phyloP scores from a whole-genome alignment of 2,329 filamentous ascomycete genomes.

The Aschersonia sp. region DNA sequence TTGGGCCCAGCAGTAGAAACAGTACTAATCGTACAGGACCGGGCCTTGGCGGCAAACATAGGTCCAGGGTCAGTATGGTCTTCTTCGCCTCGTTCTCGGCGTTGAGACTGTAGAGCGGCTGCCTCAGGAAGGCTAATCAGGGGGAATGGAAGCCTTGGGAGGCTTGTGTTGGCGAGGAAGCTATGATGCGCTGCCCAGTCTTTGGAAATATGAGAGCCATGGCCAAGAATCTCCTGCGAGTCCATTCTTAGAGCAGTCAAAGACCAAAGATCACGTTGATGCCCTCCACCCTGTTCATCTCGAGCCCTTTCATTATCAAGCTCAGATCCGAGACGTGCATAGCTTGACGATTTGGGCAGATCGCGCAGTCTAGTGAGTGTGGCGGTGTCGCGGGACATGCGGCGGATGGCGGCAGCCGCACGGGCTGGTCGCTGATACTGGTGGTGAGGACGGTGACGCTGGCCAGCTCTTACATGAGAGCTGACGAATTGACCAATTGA shows the following conservation, averaged over 20 bases:
- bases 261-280: background rate
- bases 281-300: background rate
- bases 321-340: conserved; percentile 17
- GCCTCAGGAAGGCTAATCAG: conserved; percentile 23
- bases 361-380: conserved; percentile 6
- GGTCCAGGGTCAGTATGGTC: conserved; percentile 18
- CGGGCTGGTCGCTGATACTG: conserved; percentile 7
- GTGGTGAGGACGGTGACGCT: conserved; percentile 3
- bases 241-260: background rate
- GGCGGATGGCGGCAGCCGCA: conserved; percentile 10
- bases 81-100: conserved; percentile 19
- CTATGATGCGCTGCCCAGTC: too few species aligned
- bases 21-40: conserved; percentile 17
- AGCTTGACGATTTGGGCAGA: conserved; percentile 12
- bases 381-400: conserved; percentile 9
- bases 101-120: conserved; percentile 17
- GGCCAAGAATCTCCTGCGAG: conserved; percentile 4
- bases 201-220: background rate
- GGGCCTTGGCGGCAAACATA: conserved; percentile 13
- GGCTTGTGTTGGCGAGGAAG: conserved; percentile 1
- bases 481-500: conserved; percentile 3
- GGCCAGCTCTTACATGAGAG: background rate
- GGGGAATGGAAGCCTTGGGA: conserved; percentile 18
- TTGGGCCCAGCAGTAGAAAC: conserved; percentile 11
- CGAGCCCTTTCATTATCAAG: background rate